Base-by-base conservation (phyloP, 2,329 filamentous ascomycete genomes). In the Claviceps sp. region DNA sequence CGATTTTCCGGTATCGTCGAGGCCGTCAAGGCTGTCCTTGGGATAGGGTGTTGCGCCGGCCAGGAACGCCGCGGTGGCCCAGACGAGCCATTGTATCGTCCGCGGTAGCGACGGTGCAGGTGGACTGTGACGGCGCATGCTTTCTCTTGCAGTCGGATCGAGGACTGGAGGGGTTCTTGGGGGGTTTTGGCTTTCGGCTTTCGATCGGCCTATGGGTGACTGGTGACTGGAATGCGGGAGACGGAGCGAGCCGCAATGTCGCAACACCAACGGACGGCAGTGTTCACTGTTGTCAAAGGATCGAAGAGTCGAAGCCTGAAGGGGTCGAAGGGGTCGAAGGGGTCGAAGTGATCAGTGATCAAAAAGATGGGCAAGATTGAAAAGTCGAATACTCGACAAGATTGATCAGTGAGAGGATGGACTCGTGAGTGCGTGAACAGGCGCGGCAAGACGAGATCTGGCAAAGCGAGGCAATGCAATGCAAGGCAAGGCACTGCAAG, bases 41-140 rank as follows among this genome's bases (percentile, higher is more conserved):
- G 76, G 76, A 52, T 70, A 75, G 0, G 79, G 78, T 23, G 66
- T 62, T 17, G 77, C 52, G 34, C 44, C 76, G 48, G 62, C 58
- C 54, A 59, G 55, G 36, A 56, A 62, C 60, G 60, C 60, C 54
- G 58, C 64, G 59, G 56, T 61, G 54, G 62, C 62, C 57, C 74
- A 60, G 55, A 74, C 59, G 55, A 72, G 50, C 29, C 34, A 45
- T 22, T 47, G 54, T 43, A 38, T 40, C 43, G 54, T 48, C 38
- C 52, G 40, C 16, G 39, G 50, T 45, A 44, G 42, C n/a, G 47
- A 49, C 22, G 55, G 51, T 47, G 52, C 49, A 39, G 29, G n/a
- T 37, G 37, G 39, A 48, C 44, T 45, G 48, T 26, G 45, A 38
- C 16, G 45, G 29, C 23, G 48, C 48, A 53, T 53, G 43, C 9